Evolutionary conservation across 192 early-diverging fungal species (phyloP), one percentile per base, ranked within the genome.

Genomic region (Linnemannia exigua): DNA sequence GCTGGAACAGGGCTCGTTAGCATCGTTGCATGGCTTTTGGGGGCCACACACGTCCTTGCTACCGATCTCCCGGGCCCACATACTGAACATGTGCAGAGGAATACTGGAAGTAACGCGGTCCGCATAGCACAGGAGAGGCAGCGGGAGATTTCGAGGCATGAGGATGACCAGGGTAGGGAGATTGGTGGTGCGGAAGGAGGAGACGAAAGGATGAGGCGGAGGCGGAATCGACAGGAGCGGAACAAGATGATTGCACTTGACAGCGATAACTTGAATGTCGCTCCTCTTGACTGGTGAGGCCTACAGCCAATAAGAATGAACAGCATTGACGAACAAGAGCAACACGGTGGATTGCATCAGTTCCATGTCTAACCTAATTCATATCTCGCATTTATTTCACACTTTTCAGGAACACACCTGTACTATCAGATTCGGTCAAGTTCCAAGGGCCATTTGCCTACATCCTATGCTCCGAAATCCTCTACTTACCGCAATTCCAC

Each of bases 1-100:
- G 72, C 87, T 31, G 87, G 87, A 19, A 79, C 87, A 33, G 87
- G 87, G 7, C 87, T 87, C 20, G 86, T 87, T 25, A 82, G 87
- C 36, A 82, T 82, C 50, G 76, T 76, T 6, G 87, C 80, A 15
- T 87, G 87, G 87, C 35, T 87, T 5, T 37, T 79, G 2, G 86
- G 87, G 1, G 80, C 80, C 8, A 75, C 36, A 1, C 25, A 67
- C 50, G 80, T 87, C 2, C 38, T 87, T 17, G 79, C 81, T 1
- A 87, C 87, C 25, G 87, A 82, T 67, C 72, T 87, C 7, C 80
- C 76, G 47, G 87, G 87, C 28, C 54, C 72, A 6, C 80, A 82
- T 19, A 71, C 58, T 8, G 80, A 87, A 20, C 87, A 82, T 73
- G 73, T 87, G 7, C 14, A 58, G 15, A 82, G 44, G 38, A 87